Conservation (phyloP, 176 grass and related monocot genomes). For the Tillandsia leiboldiana region DNA sequence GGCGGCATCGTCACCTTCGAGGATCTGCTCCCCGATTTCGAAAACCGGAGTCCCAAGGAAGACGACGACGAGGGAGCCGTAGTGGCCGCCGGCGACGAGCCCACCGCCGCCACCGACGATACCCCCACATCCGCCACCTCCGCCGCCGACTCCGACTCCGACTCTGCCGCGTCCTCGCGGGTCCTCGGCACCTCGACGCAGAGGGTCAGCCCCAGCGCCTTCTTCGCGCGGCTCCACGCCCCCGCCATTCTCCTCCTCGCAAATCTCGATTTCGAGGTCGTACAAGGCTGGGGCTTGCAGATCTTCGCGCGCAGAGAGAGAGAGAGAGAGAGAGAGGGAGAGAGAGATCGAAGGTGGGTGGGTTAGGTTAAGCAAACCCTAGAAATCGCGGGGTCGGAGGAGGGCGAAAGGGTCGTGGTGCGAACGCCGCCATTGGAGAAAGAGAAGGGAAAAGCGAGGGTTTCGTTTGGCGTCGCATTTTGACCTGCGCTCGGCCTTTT, state of each 20-base stretch:
- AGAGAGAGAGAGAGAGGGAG: background rate
- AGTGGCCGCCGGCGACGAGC: constrained; percentile 3
- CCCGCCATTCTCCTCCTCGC: constrained; percentile 39
- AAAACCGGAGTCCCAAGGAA: constrained; percentile 20
- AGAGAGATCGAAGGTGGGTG: constrained; percentile 13
- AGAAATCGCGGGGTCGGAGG: constrained; percentile 8
- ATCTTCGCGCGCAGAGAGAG: constrained; percentile 1
- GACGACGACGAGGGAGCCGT: constrained; percentile 17
- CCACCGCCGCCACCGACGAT: constrained; percentile 2
- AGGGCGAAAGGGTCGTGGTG: background rate
- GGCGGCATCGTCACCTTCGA: constrained; percentile 44
- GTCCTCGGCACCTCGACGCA: constrained; percentile 24
- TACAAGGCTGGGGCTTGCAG: constrained; percentile 1
- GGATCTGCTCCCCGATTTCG: constrained; percentile 46
- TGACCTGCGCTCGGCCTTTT: too few relatives aligned
- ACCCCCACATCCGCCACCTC: background rate
- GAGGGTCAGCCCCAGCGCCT: constrained; percentile 43
- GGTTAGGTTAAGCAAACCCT: background rate
- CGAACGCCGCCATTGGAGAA: background rate
- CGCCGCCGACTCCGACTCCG: constrained; percentile 11
- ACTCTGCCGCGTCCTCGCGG: background rate
- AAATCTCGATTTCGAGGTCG: constrained; percentile 3
- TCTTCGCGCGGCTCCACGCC: constrained; percentile 69
- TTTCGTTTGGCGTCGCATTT: too few relatives aligned
- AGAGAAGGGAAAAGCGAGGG: background rate